A percentile compares a stretch with the other conserved stretches of the same genome.
Conservation (phyloP, 169 alveolate species). For the Plasmodium vivax region DNA sequence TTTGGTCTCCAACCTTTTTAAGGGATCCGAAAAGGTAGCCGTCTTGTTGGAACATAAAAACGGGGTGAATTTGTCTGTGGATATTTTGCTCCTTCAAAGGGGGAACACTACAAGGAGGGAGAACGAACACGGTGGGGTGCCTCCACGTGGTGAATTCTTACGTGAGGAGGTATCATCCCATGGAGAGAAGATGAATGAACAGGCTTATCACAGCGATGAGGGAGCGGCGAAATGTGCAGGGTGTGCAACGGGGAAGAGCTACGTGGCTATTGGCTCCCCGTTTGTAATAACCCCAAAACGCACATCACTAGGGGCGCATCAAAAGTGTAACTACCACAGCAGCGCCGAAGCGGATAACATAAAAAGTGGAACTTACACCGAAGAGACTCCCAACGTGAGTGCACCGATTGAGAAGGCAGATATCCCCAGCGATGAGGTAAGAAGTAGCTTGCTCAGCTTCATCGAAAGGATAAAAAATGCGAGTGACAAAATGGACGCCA, state of each 20-base stretch:
- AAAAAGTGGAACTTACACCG: background rate
- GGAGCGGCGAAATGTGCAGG: background rate
- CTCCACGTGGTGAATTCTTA: background rate
- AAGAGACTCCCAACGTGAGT: background rate
- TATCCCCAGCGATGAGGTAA: background rate
- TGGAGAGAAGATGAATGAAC: background rate
- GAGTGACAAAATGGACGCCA: background rate
- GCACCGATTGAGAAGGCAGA: background rate
- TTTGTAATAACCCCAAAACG: background rate
- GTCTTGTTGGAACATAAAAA: slow-evolving; percentile 44
- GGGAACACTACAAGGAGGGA: background rate
- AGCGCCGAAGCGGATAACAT: background rate
- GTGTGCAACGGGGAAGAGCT: background rate
- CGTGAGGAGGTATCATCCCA: background rate
- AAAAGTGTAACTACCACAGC: background rate
- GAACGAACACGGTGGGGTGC: background rate
- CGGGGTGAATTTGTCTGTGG: slow-evolving; percentile 27
- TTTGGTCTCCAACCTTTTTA: slow-evolving; percentile 3
- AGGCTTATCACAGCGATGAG: background rate
- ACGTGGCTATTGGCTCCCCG: background rate
- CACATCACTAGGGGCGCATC: background rate
- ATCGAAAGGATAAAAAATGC: slow-evolving; percentile 29
- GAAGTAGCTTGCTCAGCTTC: slow-evolving; percentile 1
- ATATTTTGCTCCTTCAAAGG: slow-evolving; percentile 40
- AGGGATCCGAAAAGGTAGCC: background rate